Evolutionary conservation across 2,329 filamentous ascomycete genomes (phyloP).

Genomic region (Phymatotrichopsis omnivora): DNA sequence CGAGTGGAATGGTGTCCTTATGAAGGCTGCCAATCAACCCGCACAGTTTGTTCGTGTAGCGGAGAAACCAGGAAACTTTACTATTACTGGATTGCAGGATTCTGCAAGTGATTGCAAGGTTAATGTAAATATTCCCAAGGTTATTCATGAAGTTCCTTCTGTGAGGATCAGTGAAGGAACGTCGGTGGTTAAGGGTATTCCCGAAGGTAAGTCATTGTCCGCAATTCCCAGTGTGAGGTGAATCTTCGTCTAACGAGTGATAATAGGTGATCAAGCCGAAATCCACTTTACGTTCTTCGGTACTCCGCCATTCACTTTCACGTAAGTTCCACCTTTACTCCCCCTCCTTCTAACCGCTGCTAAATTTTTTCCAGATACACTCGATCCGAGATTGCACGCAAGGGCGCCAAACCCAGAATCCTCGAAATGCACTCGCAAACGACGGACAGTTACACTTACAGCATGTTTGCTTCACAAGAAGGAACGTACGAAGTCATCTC

Average conservation of each 20-base stretch:
- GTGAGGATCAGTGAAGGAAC: conserved; percentile 81
- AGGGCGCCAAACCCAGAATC: conserved; percentile 65
- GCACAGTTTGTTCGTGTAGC: conserved; percentile 89
- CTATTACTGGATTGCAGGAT: conserved; percentile 77
- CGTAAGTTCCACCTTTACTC: conserved; percentile 40
- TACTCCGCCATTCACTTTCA: conserved; percentile 93
- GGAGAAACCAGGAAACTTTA: conserved; percentile 79
- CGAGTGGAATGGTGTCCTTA: conserved; percentile 66
- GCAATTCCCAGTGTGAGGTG: not conserved
- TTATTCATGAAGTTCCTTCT: conserved; percentile 83
- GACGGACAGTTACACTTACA: conserved; percentile 70
- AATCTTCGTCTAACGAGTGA: not conserved
- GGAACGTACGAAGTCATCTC: conserved; percentile 95
- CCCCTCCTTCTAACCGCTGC: conserved; percentile 2
- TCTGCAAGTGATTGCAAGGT: conserved; percentile 81
- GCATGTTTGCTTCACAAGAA: conserved; percentile 77
- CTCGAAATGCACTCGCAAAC: conserved; percentile 85
- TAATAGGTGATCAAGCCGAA: conserved; percentile 64
- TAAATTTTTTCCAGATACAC: conserved; percentile 53
- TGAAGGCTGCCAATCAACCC: conserved; percentile 67
- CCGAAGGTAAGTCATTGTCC: conserved; percentile 50
- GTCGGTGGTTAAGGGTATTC: conserved; percentile 77
- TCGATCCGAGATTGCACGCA: conserved; percentile 71
- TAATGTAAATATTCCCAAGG: conserved; percentile 64
- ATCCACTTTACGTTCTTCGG: conserved; percentile 94